phyloP scores from a whole-genome alignment of 2,329 filamentous ascomycete genomes.

The Triangularia verruculosa region DNA sequence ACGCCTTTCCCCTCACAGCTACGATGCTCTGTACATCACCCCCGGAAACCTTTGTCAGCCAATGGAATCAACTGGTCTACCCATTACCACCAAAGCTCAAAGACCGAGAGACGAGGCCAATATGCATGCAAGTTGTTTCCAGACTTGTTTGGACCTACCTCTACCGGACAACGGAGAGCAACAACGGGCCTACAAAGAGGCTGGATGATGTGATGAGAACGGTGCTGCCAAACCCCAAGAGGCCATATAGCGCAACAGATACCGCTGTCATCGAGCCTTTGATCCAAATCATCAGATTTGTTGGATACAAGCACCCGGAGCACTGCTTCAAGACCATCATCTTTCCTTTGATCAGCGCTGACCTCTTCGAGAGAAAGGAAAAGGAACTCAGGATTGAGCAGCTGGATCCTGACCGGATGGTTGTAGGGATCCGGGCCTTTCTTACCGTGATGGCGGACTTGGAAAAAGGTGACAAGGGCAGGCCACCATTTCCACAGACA shows the following conservation, averaged over 20 bases:
- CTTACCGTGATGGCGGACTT: conserved; percentile 89
- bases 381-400: conserved; percentile 84
- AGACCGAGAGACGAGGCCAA: conserved; percentile 72
- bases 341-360: conserved; percentile 92
- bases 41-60: conserved; percentile 74
- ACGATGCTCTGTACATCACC: conserved; percentile 86
- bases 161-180: conserved; percentile 74
- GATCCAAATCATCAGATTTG: conserved; percentile 89
- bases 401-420: conserved; percentile 91
- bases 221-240: conserved; percentile 76
- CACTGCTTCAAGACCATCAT: conserved; percentile 89
- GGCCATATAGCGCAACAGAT: conserved; percentile 79
- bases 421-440: conserved; percentile 94
- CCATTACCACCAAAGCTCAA: conserved; percentile 78
- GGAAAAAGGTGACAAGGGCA: conserved; percentile 74
- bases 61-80: conserved; percentile 81
- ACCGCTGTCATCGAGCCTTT: conserved; percentile 81
- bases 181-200: conserved; percentile 67
- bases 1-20: conserved; percentile 83
- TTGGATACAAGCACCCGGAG: conserved; percentile 90
- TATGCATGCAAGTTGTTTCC: conserved; percentile 85
- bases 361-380: conserved; percentile 68
- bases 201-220: conserved; percentile 86
- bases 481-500: conserved; percentile 80
- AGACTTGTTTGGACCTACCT: conserved; percentile 92